phyloP scores from a whole-genome alignment of 768 basidiomycete species.

The Pleurotus sapidus region DNA sequence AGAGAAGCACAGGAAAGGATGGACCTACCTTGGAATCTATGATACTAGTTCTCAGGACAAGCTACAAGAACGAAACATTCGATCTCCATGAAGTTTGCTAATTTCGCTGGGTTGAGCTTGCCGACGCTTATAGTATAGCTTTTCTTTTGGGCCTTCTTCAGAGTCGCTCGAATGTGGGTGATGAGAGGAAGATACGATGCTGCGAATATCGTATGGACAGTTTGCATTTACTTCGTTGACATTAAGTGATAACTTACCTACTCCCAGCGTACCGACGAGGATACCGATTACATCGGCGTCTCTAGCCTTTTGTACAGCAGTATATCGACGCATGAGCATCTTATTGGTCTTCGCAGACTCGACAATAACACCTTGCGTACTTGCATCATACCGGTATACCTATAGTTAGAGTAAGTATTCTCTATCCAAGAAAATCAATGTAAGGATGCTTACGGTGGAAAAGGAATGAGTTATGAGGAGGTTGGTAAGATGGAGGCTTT shows the following conservation, averaged over 20 bases:
- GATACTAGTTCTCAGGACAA: slow-evolving; percentile 89
- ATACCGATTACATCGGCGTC: slow-evolving; percentile 95
- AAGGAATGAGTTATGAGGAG: slow-evolving; percentile 79
- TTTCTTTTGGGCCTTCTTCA: slow-evolving; percentile 75
- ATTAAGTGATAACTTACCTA: slow-evolving; percentile 46
- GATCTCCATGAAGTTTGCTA: slow-evolving; percentile 94
- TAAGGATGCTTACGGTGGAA: slow-evolving; percentile 45
- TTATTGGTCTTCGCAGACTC: slow-evolving; percentile 74
- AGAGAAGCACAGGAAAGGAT: background rate
- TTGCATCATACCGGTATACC: slow-evolving; percentile 80
- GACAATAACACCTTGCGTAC: slow-evolving; percentile 37
- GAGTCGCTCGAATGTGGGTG: slow-evolving; percentile 68
- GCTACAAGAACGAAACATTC: slow-evolving; percentile 96
- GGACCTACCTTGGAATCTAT: slow-evolving; percentile 61
- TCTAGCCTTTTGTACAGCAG: slow-evolving; percentile 79
- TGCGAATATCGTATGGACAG: slow-evolving; percentile 19
- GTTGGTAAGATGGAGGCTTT: slow-evolving; percentile 80
- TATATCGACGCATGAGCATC: slow-evolving; percentile 88
- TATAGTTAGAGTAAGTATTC: slow-evolving; percentile 22
- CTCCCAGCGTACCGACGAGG: slow-evolving; percentile 90
- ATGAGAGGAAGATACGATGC: slow-evolving; percentile 88
- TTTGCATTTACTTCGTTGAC: no score
- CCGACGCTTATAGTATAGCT: slow-evolving; percentile 94
- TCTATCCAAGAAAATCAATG: background rate
- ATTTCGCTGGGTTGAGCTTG: slow-evolving; percentile 90